Conservation (phyloP, 1,139 yeast species). For the Zygosaccharomyces sapae region DNA sequence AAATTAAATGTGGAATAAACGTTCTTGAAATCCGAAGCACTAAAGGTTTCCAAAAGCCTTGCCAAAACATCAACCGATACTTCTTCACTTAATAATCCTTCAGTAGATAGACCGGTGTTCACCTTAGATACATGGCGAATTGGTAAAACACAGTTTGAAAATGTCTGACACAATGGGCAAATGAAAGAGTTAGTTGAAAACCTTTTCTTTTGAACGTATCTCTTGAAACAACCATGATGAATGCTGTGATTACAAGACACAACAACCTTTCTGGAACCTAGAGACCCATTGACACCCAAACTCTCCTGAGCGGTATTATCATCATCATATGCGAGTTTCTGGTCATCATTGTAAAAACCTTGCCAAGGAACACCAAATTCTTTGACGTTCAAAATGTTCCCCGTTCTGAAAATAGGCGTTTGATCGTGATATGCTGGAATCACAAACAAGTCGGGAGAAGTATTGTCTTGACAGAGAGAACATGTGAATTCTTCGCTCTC, state of each 20-base stretch:
- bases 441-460: constrained; percentile 49
- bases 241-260: constrained; percentile 69
- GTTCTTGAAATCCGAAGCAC: constrained; percentile 16
- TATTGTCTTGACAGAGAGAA: constrained; percentile 63
- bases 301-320: constrained; percentile 18
- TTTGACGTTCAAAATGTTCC: constrained; percentile 26
- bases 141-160: constrained; percentile 41
- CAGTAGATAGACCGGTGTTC: constrained; percentile 13
- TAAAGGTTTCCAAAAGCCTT: constrained; percentile 15
- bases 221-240: constrained; percentile 53
- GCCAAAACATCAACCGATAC: constrained; percentile 16
- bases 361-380: constrained; percentile 32
- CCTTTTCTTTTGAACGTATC: constrained; percentile 37
- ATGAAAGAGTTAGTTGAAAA: constrained; percentile 36
- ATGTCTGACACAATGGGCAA: constrained; percentile 65
- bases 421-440: constrained; percentile 42
- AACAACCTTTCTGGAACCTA: constrained; percentile 40
- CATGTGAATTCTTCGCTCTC: constrained; percentile 42
- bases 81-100: constrained; percentile 12
- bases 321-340: constrained; percentile 20
- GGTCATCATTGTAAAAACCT: constrained; percentile 29
- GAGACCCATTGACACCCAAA: constrained; percentile 29
- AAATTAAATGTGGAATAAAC: constrained; percentile 21
- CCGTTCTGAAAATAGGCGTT: constrained; percentile 42
- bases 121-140: constrained; percentile 21